Base-by-base conservation (phyloP, 1,139 yeast species). In the Candida sp. region DNA sequence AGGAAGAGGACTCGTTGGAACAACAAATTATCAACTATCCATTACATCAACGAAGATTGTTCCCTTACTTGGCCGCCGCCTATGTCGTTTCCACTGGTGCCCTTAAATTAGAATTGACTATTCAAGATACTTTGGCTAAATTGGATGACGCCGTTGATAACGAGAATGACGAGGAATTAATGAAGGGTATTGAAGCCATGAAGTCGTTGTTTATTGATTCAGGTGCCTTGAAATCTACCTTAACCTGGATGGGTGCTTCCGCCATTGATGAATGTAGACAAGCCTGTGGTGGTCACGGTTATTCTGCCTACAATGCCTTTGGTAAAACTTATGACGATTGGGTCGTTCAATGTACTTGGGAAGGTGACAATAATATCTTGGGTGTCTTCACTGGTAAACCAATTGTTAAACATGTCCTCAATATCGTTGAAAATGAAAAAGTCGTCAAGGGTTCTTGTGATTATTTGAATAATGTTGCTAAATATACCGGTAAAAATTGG, bases 341-440 rank as follows among this genome's bases (percentile, higher is more conserved):
- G 90, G 96, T 87, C 30, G 97, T 90, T 40, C 96, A 90, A 70
- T 88, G 96, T 68, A 90, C 97, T 22, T 90, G 97, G 97, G 97
- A 90, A 71, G 97, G 97, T 66, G 97, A 90, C 65, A 90, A 90
- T 72, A 89, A 84, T 58, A 84, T 90, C 41, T 74, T 90, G 55
- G 88, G 90, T 7, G 80, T 88, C 64, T 84, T 90, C 48, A 82
- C 90, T 49, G 97, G 97, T 52, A 80, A 86, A 66, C 82, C 87
- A 44, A 77, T 85, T 40, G 68, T 84, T 51, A 86, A 84, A 66
- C 73, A 75, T 53, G 74, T 79, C 43, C 62, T 59, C 36, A 61
- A 63, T 43, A 58, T 66, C 32, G 48, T 66, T 42, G 55, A 59
- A 39, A 61, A 68, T 43, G 65, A 58, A 34, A 61, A 63, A 46